Percentiles rank a stretch among this genome's conserved stretches.
Evolutionary conservation across 169 alveolate species (phyloP).

Genomic region (Plasmodium cynomolgi): DNA sequence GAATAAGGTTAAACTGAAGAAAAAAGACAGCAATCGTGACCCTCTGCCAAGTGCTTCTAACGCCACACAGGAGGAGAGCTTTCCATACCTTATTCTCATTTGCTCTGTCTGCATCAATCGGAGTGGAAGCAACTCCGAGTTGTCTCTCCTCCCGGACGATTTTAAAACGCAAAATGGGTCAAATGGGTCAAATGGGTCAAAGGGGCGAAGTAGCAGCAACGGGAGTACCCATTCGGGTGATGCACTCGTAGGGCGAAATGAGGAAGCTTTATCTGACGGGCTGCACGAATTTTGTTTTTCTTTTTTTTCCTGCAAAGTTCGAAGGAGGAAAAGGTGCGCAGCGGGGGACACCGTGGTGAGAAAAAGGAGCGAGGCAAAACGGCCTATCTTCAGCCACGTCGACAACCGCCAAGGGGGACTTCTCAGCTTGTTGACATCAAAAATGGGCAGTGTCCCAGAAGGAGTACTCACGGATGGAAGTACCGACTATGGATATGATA

Average conservation of each 20-base stretch:
- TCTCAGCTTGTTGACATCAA: neutral
- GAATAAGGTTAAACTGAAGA: neutral
- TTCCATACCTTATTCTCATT: slow-evolving; percentile 21
- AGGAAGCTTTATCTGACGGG: neutral
- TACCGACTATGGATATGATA: neutral
- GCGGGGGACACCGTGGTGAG: neutral
- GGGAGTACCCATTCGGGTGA: neutral
- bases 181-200: neutral
- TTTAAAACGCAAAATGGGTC: neutral
- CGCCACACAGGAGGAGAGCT: neutral
- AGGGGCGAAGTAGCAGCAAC: neutral
- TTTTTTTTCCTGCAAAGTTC: slow-evolving; percentile 13
- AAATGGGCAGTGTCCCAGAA: neutral
- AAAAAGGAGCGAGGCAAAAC: neutral
- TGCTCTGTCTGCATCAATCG: slow-evolving; percentile 39
- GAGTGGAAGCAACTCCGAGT: neutral
- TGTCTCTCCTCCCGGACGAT: neutral
- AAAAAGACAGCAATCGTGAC: neutral
- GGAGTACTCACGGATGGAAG: neutral
- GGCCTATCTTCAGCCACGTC: neutral
- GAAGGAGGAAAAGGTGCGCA: neutral
- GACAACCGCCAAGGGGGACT: neutral
- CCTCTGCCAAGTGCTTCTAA: neutral
- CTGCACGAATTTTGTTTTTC: slow-evolving; percentile 13
- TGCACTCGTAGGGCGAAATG: neutral